Base-by-base conservation (phyloP, 129 eudicot species). In the Chrysanthemum makinoi region DNA sequence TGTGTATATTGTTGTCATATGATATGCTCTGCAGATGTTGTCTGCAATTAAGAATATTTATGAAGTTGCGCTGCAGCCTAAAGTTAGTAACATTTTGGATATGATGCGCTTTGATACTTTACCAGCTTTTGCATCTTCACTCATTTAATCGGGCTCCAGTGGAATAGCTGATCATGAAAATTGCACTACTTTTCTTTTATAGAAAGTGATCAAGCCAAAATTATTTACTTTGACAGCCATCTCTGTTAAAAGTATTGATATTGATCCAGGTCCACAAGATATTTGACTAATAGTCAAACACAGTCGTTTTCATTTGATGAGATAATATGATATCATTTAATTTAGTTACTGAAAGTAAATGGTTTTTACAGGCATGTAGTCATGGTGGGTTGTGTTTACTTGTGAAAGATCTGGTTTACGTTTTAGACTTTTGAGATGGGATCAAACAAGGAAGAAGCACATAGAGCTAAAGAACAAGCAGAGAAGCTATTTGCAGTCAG, bases 401-500 rank as follows among this genome's bases (percentile, higher is more conserved):
- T 35, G 43, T 35, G 43, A 35, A 35, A 35, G 43, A 60, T 60
- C 17, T 60, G 44, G 16, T 60, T 20, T 28, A 14, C 16, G 1
- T 60, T 13, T 20, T 39, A 10, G n/a, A 51, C 16, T n/a, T 12
- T 30, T 62, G 68, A 62, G 48, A 62, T 62, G 68, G 68, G 39
- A 62, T 62, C 19, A 16, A 30, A 35, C 22, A 24, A 15, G 39
- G 49, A 62, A 33, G 68, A 62, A 62, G 68, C 68, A 30, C 49
- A 15, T 62, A 30, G 18, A 62, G 68, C 68, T 62, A 62, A 33
- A 62, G 50, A 62, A 62, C 35, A 5, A 30, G 49, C 68, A 15
- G 49, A 62, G 49, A 62, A 62, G 20, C 68, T 35, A 63, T 63
- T 33, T 63, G 68, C 49, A 14, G 68, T 17, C n/a, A 35, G 43